Base-by-base conservation (phyloP, 306 rosid species). In the Quillaja saponaria region DNA sequence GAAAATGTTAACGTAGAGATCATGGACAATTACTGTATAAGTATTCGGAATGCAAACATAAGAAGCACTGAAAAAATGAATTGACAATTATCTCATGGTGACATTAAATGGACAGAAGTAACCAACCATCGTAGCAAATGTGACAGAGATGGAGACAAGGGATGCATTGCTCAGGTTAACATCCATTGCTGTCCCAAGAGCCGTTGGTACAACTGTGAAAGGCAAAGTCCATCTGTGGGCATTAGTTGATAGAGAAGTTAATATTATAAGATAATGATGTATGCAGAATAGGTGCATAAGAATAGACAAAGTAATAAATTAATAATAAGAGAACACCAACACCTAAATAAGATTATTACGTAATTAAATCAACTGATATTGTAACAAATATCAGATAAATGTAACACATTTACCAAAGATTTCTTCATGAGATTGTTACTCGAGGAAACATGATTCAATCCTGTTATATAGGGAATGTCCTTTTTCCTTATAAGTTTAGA, bases 141-240 rank as follows among this genome's bases (percentile, higher is more conserved):
- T 89, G 81, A 89, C 96, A 39, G 99, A 89, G 78, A 92, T 84
- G 56, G 84, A 86, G 61, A 92, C 99, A 74, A 92, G 96, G 52
- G 99, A 92, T 56, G 84, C 95, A 55, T 92, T 92, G 94, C 99
- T 92, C 80, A 92, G 79, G 76, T 92, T 86, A 65, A 89, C 69
- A 71, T 92, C 99, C 94, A 87, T 79, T 66, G 99, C 96, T 63
- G 96, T 79, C 74, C 94, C 99, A 67, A 92, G 84, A 80, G 95
- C 95, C 37, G 96, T 92, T 37, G 99, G 99, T 83, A 92, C 94
- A 92, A 92, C 99, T 92, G 99, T 92, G 82, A 92, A 92, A 92
- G 98, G 99, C 81, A 92, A 92, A 92, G 86, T 92, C 96, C 99
- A 89, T 92, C 99, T 92, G 99, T 89, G 63, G 63, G 92, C 96